These are phyloP conservation scores for Neoscytalidium dimidiatum DNA, from an alignment of 2,329 filamentous ascomycete genomes.

Conservation along the genomic window DNA sequence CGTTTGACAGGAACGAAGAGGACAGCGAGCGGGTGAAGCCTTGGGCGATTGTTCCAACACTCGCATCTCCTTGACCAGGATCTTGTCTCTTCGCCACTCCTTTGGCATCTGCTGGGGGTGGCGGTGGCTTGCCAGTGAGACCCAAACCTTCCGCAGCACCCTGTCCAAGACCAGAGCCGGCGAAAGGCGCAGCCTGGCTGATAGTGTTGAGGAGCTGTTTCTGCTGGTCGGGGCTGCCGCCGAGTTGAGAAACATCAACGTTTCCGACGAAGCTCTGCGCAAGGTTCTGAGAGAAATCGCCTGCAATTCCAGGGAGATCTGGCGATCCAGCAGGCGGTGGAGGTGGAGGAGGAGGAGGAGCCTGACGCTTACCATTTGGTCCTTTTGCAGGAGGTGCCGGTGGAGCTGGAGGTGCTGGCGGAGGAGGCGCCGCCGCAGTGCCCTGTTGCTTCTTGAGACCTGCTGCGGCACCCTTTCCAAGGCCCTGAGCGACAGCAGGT, in stretches of 20 bases:
- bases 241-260: background rate
- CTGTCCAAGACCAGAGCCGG: conserved; percentile 2
- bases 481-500: background rate
- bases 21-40: conserved; percentile 8
- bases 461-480: background rate
- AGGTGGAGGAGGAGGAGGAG: no score
- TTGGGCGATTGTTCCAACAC: background rate
- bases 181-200: background rate
- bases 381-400: background rate
- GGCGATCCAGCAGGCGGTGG: background rate
- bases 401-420: background rate
- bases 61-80: background rate
- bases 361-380: background rate
- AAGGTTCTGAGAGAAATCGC: conserved; percentile 4
- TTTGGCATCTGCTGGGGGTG: background rate
- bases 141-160: conserved; percentile 8
- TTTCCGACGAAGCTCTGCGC: conserved; percentile 9
- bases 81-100: background rate
- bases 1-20: conserved; percentile 6
- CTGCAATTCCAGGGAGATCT: background rate
- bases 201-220: background rate
- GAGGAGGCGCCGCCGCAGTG: background rate
- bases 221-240: background rate
- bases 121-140: background rate
- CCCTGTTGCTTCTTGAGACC: background rate